These are phyloP conservation scores for Naganishia sp. DNA, from an alignment of 1,284 basidiomycete species.

Conservation along the genomic window DNA sequence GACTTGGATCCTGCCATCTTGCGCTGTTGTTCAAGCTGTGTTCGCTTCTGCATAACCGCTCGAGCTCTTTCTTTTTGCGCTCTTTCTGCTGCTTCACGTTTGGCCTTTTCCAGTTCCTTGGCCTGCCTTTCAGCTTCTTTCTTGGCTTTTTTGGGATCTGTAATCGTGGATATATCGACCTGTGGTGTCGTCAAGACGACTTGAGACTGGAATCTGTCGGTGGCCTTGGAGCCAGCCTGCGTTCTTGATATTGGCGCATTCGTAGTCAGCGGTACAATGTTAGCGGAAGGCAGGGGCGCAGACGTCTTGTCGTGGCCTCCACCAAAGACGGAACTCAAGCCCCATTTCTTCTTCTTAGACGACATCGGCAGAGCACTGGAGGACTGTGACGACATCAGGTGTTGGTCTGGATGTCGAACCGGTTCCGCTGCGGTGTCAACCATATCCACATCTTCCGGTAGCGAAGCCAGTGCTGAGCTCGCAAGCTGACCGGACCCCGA, in stretches of 20 bases:
- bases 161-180: slow-evolving; percentile 39
- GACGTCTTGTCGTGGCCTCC: slow-evolving; percentile 62
- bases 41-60: slow-evolving; percentile 92
- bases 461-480: slow-evolving; percentile 2
- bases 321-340: slow-evolving; percentile 66
- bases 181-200: slow-evolving; percentile 55
- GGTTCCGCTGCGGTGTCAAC: slow-evolving; percentile 23
- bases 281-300: slow-evolving; percentile 23
- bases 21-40: slow-evolving; percentile 65
- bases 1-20: slow-evolving; percentile 34
- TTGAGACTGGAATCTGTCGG: slow-evolving; percentile 62
- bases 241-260: slow-evolving; percentile 69
- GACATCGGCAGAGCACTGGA: slow-evolving; percentile 35
- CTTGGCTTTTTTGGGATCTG: slow-evolving; percentile 81
- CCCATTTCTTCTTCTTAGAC: slow-evolving; percentile 56
- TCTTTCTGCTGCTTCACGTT: slow-evolving; percentile 72
- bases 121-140: slow-evolving; percentile 84
- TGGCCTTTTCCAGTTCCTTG: slow-evolving; percentile 82
- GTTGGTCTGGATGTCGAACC: slow-evolving; percentile 32
- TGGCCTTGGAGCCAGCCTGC: slow-evolving; percentile 68
- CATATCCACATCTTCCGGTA: slow-evolving; percentile 33
- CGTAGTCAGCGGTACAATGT: slow-evolving; percentile 66
- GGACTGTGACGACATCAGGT: slow-evolving; percentile 16
- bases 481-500: neutral
- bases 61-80: slow-evolving; percentile 77